Base-by-base conservation (phyloP, 768 basidiomycete genomes). In the Rhodocollybia butyracea region DNA sequence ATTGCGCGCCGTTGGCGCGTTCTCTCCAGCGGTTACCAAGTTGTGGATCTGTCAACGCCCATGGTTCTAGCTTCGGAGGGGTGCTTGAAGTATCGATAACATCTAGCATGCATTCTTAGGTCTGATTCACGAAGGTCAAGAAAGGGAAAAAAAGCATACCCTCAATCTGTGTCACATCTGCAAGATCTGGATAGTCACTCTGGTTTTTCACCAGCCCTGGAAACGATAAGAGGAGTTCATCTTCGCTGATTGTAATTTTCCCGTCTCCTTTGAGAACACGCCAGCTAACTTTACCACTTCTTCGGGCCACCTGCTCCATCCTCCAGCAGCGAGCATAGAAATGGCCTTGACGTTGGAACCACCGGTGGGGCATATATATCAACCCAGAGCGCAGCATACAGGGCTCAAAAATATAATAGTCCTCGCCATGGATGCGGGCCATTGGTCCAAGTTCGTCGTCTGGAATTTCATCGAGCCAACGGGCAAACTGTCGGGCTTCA, bases 401-500 rank as follows among this genome's bases (percentile, higher is more conserved):
- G 13, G 43, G 41, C 27, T 55, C 43, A 46, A 39, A 38, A 19
- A 55, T 19, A 38, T 55, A 55, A 22, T 22, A 55, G 26, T 55
- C 54, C n/a, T 46, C 8, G 19, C 17, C 24, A 11, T 19, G 5
- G 10, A 46, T 46, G 3, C 54, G 41, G n/a, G 27, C 31, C 54
- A 55, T 55, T 22, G 54, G 43, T 29, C 45, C 46, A 27, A 29
- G 6, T 5, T 12, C 34, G 13, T 46, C 19, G 17, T 27, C 22
- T 8, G 8, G 10, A 27, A 46, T 21, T 46, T 55, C 42, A 46
- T 55, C 8, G 8, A 27, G 43, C 54, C 54, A 55, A 3, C 42
- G n/a, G 17, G 32, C n/a, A 1, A 56, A 60, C 27, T 64, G 63
- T 48, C 53, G 47, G n/a, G 62, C 55, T 39, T 63, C 38, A 17